These are phyloP conservation scores for Filosporella fistucella DNA, from an alignment of 495 filamentous ascomycete genomes.

Conservation along the genomic window DNA sequence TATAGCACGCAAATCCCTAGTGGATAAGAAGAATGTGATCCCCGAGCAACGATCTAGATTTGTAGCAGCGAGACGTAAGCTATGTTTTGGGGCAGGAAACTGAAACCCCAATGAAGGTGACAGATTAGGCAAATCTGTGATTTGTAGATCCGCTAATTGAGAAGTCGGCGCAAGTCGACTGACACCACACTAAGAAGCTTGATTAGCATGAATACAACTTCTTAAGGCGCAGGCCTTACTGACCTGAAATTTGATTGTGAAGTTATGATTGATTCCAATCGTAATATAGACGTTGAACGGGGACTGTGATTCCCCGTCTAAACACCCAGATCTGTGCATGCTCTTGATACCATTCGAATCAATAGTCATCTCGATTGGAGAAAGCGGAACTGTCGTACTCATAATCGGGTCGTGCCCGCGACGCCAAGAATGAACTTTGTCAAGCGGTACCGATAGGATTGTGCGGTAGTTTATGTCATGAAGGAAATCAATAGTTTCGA, in stretches of 20 bases:
- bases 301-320: not conserved
- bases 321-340: slow-evolving; percentile 1
- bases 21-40: slow-evolving; percentile 2
- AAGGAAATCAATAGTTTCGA: slow-evolving; percentile 2
- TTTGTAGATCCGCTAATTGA: slow-evolving; percentile 1
- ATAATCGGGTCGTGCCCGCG: slow-evolving; percentile 1
- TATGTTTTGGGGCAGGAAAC: not conserved
- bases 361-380: slow-evolving; percentile 4
- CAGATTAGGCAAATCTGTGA: slow-evolving; percentile 2
- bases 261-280: slow-evolving; percentile 1
- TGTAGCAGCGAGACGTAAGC: slow-evolving; percentile 2
- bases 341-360: slow-evolving; percentile 3
- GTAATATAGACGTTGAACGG: not conserved
- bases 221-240: not conserved
- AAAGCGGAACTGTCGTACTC: not conserved
- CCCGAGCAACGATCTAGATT: slow-evolving; percentile 1
- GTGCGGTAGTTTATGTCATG: not conserved
- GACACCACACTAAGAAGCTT: not conserved
- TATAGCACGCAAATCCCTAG: slow-evolving; percentile 3
- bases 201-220: not conserved
- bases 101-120: slow-evolving; percentile 1
- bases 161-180: not conserved
- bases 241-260: slow-evolving; percentile 1
- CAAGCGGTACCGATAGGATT: not conserved
- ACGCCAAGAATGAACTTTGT: slow-evolving; percentile 2